Evolutionary conservation across 2,329 filamentous ascomycete species (phyloP).

Genomic region (Ascochyta koolunga): DNA sequence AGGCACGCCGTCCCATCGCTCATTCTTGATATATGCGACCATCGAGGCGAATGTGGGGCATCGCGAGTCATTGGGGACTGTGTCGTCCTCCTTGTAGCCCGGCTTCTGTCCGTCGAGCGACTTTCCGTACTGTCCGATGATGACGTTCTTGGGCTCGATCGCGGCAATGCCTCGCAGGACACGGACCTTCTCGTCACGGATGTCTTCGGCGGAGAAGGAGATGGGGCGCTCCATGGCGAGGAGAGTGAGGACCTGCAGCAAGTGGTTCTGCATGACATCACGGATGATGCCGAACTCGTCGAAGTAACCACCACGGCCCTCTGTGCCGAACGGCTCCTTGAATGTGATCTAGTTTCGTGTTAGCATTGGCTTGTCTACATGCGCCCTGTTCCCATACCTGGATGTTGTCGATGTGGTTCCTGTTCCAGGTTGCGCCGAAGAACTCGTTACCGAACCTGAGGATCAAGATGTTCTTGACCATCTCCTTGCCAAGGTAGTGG

Average conservation of each 20-base stretch:
- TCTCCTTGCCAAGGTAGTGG: conserved; percentile 99
- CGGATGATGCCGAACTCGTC: conserved; percentile 99
- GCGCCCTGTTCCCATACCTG: conserved; percentile 59
- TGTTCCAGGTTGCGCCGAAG: conserved; percentile 98
- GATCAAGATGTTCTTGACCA: conserved; percentile 99
- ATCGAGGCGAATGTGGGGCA: conserved; percentile 98
- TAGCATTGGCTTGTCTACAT: conserved; percentile 4
- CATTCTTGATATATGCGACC: conserved; percentile 98
- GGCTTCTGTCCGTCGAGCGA: conserved; percentile 96
- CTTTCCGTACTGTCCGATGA: conserved; percentile 97
- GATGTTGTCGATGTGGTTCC: conserved; percentile 98
- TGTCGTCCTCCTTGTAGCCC: conserved; percentile 98
- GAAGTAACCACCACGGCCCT: conserved; percentile 97
- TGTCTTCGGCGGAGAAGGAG: conserved; percentile 97
- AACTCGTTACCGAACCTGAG: conserved; percentile 98
- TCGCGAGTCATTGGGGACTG: conserved; percentile 93
- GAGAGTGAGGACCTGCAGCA: conserved; percentile 93
- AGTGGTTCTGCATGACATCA: conserved; percentile 99
- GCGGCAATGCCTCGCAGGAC: conserved; percentile 91
- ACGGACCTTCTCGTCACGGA: conserved; percentile 97
- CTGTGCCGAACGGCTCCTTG: conserved; percentile 98
- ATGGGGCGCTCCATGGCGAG: conserved; percentile 98
- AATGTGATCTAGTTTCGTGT: conserved; percentile 75
- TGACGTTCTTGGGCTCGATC: conserved; percentile 99
- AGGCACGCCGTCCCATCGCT: conserved; percentile 97